phyloP scores from a whole-genome alignment of 106 monocot species.

The Allium cepa region DNA sequence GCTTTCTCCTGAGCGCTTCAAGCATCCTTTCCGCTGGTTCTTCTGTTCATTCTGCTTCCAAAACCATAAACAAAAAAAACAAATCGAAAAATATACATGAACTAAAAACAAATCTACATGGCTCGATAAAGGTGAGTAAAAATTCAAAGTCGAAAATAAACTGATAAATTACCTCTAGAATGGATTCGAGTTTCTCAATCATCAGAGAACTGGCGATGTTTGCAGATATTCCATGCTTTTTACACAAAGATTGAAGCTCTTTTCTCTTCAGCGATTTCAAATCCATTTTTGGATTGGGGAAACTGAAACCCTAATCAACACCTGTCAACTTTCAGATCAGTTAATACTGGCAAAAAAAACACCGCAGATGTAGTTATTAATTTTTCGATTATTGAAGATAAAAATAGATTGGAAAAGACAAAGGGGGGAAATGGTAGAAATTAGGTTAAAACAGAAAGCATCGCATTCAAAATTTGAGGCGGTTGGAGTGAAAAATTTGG shows the following conservation, averaged over 20 bases:
- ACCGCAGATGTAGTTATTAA: not conserved
- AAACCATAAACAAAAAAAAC: not conserved
- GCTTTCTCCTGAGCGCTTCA: conserved; percentile 24
- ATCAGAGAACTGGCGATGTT: conserved; percentile 28
- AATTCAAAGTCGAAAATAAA: conserved; percentile 1
- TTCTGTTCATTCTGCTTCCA: not conserved
- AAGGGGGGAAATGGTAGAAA: not conserved
- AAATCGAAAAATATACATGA: not conserved
- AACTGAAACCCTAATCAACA: not conserved
- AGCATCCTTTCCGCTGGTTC: conserved; percentile 18
- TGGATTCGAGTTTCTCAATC: conserved; percentile 23
- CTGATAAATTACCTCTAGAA: conserved; percentile 17
- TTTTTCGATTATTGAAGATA: not conserved
- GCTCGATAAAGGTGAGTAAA: not conserved
- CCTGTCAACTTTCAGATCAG: too few relatives aligned
- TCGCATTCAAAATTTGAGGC: conserved; percentile 2
- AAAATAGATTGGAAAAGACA: not conserved
- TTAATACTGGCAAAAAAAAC: not conserved
- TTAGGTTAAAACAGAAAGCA: conserved; percentile 5
- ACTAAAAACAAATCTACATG: not conserved
- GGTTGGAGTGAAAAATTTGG: not conserved
- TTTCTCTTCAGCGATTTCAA: conserved; percentile 27
- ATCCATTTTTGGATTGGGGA: conserved; percentile 12
- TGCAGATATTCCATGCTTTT: conserved; percentile 26
- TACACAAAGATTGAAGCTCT: conserved; percentile 39